Conservation (phyloP, 495 filamentous ascomycete species). For the Achaetomiella virescens region DNA sequence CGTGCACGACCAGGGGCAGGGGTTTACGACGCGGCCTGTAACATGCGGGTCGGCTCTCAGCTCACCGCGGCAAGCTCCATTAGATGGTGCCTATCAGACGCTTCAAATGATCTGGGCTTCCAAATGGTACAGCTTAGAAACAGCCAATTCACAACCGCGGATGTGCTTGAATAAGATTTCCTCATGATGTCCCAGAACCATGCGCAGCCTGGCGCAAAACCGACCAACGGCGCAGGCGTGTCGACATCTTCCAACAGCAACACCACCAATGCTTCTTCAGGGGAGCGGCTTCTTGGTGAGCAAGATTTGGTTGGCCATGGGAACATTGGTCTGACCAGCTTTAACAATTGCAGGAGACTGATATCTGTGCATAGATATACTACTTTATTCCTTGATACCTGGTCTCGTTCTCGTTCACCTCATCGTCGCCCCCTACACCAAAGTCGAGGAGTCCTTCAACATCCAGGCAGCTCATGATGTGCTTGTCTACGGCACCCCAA, state of each 20-base stretch:
- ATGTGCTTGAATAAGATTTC: background rate
- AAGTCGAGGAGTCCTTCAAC: conserved; percentile 99
- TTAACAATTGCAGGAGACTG: background rate
- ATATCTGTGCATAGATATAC: conserved; percentile 34
- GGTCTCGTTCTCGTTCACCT: conserved; percentile 69
- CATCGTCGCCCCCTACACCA: conserved; percentile 79
- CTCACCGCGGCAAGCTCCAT: no score
- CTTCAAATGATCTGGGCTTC: no score
- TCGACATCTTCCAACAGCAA: background rate
- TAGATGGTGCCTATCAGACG: no score
- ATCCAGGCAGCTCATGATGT: conserved; percentile 94
- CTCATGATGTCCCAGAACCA: background rate
- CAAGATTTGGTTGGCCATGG: background rate
- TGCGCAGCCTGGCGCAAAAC: background rate
- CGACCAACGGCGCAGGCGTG: background rate
- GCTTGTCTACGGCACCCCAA: conserved; percentile 68
- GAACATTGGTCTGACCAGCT: background rate
- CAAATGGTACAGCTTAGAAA: no score
- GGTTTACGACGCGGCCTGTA: background rate
- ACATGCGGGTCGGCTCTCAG: background rate
- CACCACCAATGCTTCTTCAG: background rate
- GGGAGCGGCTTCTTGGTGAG: background rate
- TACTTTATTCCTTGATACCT: conserved; percentile 55
- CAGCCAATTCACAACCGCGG: no score
- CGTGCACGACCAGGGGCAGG: conserved; percentile 7